These are phyloP conservation scores for Kurtzmaniella cleridarum DNA, from an alignment of 805 yeast genomes.

Conservation along the genomic window DNA sequence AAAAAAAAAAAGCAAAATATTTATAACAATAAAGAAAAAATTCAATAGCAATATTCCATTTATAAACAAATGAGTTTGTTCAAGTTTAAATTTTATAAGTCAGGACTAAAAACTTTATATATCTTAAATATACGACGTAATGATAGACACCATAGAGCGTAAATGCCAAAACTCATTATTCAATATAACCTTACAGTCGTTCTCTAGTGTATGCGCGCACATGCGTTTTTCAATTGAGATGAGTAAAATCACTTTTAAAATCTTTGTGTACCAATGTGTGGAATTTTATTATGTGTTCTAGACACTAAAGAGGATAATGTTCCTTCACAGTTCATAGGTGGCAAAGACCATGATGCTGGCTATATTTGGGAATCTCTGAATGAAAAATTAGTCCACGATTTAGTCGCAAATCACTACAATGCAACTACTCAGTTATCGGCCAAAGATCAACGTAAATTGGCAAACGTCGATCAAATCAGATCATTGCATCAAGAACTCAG, in stretches of 20 bases:
- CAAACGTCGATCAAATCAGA: conserved; percentile 20
- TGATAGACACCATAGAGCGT: no score
- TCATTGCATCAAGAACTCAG: conserved; percentile 19
- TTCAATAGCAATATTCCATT: no score
- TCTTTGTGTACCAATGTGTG: conserved; percentile 43
- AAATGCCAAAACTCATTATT: no score
- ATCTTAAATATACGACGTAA: no score
- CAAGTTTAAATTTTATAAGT: no score
- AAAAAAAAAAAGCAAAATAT: background rate
- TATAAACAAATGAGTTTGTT: no score
- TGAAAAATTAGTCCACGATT: conserved; percentile 5
- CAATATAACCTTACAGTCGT: no score
- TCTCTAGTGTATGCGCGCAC: no score
- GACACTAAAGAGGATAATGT: background rate
- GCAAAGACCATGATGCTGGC: background rate
- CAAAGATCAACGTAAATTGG: conserved; percentile 22
- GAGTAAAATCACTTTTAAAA: background rate
- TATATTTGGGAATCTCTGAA: conserved; percentile 10
- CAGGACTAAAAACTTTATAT: no score
- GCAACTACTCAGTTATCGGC: conserved; percentile 6
- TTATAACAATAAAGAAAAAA: background rate
- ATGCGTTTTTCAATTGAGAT: no score
- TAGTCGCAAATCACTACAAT: conserved; percentile 7
- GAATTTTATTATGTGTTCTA: conserved; percentile 39
- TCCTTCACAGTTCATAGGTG: background rate